phyloP scores from a whole-genome alignment of 305 asterid genomes.

The Rubia occidens region DNA sequence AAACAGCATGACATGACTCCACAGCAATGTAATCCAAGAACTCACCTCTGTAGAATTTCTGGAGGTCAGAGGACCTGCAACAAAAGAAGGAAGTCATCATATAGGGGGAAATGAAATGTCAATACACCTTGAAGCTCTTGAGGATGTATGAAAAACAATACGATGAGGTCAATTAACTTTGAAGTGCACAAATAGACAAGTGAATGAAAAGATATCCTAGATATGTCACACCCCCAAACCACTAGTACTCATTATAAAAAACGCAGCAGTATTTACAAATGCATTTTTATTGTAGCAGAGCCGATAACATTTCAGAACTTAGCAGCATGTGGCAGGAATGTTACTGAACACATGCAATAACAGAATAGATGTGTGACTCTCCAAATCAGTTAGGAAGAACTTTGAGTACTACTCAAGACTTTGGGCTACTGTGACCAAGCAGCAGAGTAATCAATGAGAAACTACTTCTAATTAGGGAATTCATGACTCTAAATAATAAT shows the following conservation, averaged over 20 bases:
- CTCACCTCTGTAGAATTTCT: constrained; percentile 27
- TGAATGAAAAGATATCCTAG: not conserved
- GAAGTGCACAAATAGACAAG: not conserved
- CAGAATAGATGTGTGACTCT: not conserved
- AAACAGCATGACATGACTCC: not conserved
- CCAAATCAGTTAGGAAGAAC: not conserved
- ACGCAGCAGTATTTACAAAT: not conserved
- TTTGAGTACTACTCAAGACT: not conserved
- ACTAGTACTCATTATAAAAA: not conserved
- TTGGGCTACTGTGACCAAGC: not conserved
- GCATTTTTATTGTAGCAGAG: not conserved
- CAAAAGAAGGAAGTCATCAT: constrained; percentile 1
- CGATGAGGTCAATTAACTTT: too few relatives aligned
- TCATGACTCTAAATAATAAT: not conserved
- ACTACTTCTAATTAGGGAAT: not conserved
- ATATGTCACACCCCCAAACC: not conserved
- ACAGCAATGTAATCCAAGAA: not conserved
- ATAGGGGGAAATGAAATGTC: not conserved
- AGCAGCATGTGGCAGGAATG: not conserved
- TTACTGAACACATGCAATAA: not conserved
- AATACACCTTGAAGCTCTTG: not conserved
- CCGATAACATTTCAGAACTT: not conserved
- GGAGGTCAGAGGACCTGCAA: constrained; percentile 27
- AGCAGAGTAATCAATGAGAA: not conserved
- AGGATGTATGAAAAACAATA: not conserved